Evolutionary conservation across 257 asterid species (phyloP).

Genomic region (Rehmannia glutinosa): DNA sequence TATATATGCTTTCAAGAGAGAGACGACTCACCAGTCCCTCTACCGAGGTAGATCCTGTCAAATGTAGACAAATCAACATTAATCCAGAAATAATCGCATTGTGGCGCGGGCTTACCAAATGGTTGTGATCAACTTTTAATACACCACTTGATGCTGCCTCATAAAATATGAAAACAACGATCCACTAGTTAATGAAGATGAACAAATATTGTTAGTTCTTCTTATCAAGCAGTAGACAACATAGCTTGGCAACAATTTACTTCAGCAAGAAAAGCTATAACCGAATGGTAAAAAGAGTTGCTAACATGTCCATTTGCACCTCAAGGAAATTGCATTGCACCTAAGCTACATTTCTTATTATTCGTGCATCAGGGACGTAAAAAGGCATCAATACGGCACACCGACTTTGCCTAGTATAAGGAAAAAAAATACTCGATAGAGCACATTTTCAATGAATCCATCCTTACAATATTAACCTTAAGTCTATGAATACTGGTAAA

Average conservation of each 20-base stretch:
- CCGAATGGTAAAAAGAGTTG: background rate
- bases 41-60: constrained; percentile 34
- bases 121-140: too few relatives aligned
- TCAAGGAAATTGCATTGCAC: background rate
- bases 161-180: too few relatives aligned
- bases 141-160: too few relatives aligned
- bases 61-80: too few relatives aligned
- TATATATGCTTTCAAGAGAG: constrained; percentile 6
- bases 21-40: constrained; percentile 43
- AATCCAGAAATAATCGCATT: too few relatives aligned
- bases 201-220: background rate
- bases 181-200: too few relatives aligned
- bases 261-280: background rate
- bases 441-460: background rate
- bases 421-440: background rate
- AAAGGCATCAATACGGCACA: background rate
- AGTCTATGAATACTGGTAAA: too few relatives aligned
- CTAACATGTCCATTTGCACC: background rate
- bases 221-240: background rate
- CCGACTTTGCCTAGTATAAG: background rate
- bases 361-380: background rate
- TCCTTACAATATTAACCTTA: too few relatives aligned
- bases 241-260: background rate
- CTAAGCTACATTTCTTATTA: background rate
- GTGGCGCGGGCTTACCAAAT: too few relatives aligned